phyloP scores from a whole-genome alignment of 1,284 basidiomycete genomes.

The Trametes sp. region DNA sequence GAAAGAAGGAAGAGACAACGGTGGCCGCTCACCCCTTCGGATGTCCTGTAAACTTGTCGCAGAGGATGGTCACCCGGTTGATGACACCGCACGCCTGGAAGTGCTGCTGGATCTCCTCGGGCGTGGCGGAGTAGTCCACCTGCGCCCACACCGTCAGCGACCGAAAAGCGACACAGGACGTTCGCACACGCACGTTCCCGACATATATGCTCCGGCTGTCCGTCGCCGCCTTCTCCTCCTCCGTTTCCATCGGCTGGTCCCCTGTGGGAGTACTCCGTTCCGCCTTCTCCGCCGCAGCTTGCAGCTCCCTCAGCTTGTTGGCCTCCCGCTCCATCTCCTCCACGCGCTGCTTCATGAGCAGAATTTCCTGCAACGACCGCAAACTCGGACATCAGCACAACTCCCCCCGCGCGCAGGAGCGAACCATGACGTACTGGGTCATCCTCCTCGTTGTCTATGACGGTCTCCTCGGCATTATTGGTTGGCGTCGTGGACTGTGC shows the following conservation, averaged over 20 bases:
- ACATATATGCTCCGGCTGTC: conserved; percentile 95
- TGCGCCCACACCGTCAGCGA: conserved; percentile 43
- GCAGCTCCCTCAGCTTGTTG: conserved; percentile 88
- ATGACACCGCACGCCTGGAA: conserved; percentile 98
- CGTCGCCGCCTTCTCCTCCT: conserved; percentile 79
- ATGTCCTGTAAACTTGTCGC: conserved; percentile 99
- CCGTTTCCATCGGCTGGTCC: conserved; percentile 68
- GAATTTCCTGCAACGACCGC: conserved; percentile 65
- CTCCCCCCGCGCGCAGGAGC: neutral
- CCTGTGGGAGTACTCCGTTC: conserved; percentile 41
- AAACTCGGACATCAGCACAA: neutral
- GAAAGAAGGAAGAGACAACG: neutral
- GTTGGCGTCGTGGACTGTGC: conserved; percentile 40
- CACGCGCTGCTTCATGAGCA: conserved; percentile 91
- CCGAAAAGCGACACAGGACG: neutral
- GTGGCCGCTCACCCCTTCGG: conserved; percentile 87
- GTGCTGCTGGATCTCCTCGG: conserved; percentile 98
- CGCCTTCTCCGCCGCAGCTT: conserved; percentile 83
- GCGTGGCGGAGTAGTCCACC: conserved; percentile 98
- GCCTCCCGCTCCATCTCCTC: conserved; percentile 95
- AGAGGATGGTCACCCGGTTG: conserved; percentile 98
- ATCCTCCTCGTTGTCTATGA: conserved; percentile 48
- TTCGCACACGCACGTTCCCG: conserved; percentile 82
- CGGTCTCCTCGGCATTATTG: conserved; percentile 36
- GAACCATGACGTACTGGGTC: conserved; percentile 43